Conservation (phyloP, 202 grass and related monocot species). For the Saccharum hybrid region DNA sequence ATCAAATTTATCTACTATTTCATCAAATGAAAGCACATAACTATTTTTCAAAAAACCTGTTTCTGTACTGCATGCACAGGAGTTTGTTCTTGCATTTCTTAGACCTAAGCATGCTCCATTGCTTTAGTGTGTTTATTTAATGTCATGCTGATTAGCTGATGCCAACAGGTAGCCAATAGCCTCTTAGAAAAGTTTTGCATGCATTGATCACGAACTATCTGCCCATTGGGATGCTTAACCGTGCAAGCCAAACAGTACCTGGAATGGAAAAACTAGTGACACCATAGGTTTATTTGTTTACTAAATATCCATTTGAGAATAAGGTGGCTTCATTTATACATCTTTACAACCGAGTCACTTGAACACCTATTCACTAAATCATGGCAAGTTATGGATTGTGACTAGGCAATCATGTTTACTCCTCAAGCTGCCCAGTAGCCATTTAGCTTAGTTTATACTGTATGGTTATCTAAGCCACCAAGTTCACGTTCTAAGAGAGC, state of each 20-base stretch:
- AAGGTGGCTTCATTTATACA: not conserved
- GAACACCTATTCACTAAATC: not conserved
- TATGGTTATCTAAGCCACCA: not conserved
- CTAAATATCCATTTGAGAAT: not conserved
- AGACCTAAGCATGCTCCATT: not conserved
- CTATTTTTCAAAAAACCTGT: not conserved
- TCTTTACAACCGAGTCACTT: not conserved
- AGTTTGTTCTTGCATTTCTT: not conserved
- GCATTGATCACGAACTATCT: not conserved
- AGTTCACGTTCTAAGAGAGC: not conserved
- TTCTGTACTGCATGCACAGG: not conserved
- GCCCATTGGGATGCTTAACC: not conserved
- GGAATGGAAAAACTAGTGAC: not conserved
- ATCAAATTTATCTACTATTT: not conserved
- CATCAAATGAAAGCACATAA: not conserved
- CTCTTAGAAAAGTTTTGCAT: not conserved
- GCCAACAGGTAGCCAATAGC: not conserved
- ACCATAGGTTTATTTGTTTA: not conserved
- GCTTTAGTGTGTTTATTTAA: not conserved
- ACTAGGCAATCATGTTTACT: not conserved
- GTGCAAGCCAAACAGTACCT: not conserved
- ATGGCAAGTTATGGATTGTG: not conserved
- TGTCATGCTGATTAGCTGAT: conserved; percentile 2
- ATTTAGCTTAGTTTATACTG: not conserved
- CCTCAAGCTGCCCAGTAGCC: not conserved